Base-by-base conservation (phyloP, 2,329 filamentous ascomycete genomes). In the Aspergillus caelatus region DNA sequence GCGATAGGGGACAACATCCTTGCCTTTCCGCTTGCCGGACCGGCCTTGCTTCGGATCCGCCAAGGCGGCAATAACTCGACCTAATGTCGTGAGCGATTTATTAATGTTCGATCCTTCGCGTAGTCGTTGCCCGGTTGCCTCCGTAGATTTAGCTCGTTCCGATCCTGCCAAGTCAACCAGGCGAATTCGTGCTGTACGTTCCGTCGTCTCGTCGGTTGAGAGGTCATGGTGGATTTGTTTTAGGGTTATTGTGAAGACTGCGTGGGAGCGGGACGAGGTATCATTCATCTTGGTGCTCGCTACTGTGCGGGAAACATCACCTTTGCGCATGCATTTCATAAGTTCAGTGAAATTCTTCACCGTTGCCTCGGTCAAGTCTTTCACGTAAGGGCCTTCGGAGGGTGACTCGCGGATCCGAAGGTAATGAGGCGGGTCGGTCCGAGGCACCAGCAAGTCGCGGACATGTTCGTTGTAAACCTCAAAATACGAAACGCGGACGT, bases 381-480 rank as follows among this genome's bases (percentile, higher is more conserved):
- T 97, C 71, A 99, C 93, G 74, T 99, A 99, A 8, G 96, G 94
- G 0, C 95, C 95, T 70, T 98, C 94, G 32, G 89, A 93, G 21
- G 94, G 94, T 21, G 93, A 96, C 81, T 99, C 95, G 73, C 95
- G 90, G 74, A 99, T 97, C 80, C 97, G 97, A 72, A 99, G 90
- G 77, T 98, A 97, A 75, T 96, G 90, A 1, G 94, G 92, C 6
- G 91, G 85, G 66, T 91, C 91, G 61, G 89, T 91, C 32, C 91
- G 86, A 12, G 94, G 92, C 0, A 93, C 91, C 53, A 99, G 87
- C 41, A 99, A 83, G 75, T 99, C 95, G 63, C 95, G 92, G 57
- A 99, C 95, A 79, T 98, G 95, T 81, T 99, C 95, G 79, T 99
- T 99, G 86, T 99, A 99, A 65, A 99, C 95, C 77, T 99, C 95